Evolutionary conservation across 192 early-diverging fungal genomes (phyloP).

Genomic region (Entomortierella lignicola): DNA sequence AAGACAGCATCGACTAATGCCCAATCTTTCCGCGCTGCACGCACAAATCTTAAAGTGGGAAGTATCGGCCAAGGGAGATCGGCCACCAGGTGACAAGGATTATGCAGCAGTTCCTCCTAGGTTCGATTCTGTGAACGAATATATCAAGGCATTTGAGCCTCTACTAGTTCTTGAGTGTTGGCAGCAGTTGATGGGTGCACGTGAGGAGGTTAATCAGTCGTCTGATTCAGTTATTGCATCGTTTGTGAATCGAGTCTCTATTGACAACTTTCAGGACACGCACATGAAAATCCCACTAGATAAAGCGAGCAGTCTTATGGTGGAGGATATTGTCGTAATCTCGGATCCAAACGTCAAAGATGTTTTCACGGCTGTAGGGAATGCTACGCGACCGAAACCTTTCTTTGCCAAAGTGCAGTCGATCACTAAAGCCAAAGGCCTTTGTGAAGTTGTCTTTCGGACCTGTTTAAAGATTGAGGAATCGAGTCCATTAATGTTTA

Average conservation of each 20-base stretch:
- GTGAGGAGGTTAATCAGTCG: slow-evolving; percentile 68
- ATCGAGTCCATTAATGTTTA: slow-evolving; percentile 57
- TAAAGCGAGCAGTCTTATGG: slow-evolving; percentile 59
- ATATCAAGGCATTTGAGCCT: slow-evolving; percentile 80
- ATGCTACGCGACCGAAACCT: slow-evolving; percentile 12
- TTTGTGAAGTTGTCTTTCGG: slow-evolving; percentile 58
- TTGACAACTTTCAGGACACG: slow-evolving; percentile 83
- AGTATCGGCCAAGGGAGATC: slow-evolving; percentile 60
- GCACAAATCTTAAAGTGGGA: slow-evolving; percentile 74
- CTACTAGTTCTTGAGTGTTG: slow-evolving; percentile 87
- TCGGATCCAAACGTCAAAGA: slow-evolving; percentile 56
- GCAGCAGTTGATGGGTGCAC: slow-evolving; percentile 80
- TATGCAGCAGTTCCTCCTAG: slow-evolving; percentile 64
- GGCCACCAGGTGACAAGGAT: slow-evolving; percentile 59
- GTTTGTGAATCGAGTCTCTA: slow-evolving; percentile 65
- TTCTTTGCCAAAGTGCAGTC: slow-evolving; percentile 70
- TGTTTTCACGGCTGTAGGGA: slow-evolving; percentile 27
- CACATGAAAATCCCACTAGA: slow-evolving; percentile 57
- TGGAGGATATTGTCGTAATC: slow-evolving; percentile 75
- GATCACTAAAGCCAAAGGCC: slow-evolving; percentile 57
- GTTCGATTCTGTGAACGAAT: slow-evolving; percentile 71
- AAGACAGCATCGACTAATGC: slow-evolving; percentile 56
- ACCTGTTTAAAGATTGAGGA: slow-evolving; percentile 58
- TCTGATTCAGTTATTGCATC: slow-evolving; percentile 57
- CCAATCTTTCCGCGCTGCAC: slow-evolving; percentile 67